Conservation (phyloP, 495 filamentous ascomycete species). For the Xylaria curta region DNA sequence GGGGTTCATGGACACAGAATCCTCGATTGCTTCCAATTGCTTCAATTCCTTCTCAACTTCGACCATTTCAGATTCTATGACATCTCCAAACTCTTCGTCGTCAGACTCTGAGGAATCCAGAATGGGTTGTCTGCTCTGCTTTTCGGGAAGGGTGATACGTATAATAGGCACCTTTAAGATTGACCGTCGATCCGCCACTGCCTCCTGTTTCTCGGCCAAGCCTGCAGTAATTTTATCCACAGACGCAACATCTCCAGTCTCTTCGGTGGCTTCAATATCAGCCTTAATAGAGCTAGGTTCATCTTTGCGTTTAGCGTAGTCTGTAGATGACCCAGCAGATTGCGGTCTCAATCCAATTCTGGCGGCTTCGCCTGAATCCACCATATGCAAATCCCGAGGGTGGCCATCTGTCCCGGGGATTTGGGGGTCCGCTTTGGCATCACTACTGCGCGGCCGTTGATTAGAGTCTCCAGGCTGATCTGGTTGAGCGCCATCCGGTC, state of each 20-base stretch:
- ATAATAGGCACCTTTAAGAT: constrained; percentile 30
- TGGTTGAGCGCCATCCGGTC: constrained; percentile 44
- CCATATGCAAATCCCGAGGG: constrained; percentile 39
- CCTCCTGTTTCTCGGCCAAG: constrained; percentile 10
- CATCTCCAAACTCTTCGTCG: constrained; percentile 59
- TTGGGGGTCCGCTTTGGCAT: constrained; percentile 49
- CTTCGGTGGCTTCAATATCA: constrained; percentile 23
- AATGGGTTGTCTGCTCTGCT: constrained; percentile 35
- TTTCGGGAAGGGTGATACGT: constrained; percentile 38
- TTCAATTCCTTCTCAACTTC: constrained; percentile 51
- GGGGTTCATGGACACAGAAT: constrained; percentile 34
- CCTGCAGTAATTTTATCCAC: background rate
- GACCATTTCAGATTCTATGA: constrained; percentile 54
- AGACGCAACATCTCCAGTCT: background rate
- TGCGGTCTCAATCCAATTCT: constrained; percentile 46
- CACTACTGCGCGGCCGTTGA: constrained; percentile 53
- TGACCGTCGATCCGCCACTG: constrained; percentile 27
- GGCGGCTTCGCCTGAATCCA: constrained; percentile 44
- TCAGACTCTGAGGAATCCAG: constrained; percentile 54
- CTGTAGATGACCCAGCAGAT: constrained; percentile 48
- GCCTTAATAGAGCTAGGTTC: constrained; percentile 16
- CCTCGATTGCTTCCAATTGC: constrained; percentile 42
- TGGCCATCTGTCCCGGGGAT: constrained; percentile 38
- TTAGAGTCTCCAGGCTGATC: constrained; percentile 51
- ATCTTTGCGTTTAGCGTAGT: constrained; percentile 41